Evolutionary conservation across 352 stramenopile species (phyloP).

Genomic region (Pythium vanterpoolii): DNA sequence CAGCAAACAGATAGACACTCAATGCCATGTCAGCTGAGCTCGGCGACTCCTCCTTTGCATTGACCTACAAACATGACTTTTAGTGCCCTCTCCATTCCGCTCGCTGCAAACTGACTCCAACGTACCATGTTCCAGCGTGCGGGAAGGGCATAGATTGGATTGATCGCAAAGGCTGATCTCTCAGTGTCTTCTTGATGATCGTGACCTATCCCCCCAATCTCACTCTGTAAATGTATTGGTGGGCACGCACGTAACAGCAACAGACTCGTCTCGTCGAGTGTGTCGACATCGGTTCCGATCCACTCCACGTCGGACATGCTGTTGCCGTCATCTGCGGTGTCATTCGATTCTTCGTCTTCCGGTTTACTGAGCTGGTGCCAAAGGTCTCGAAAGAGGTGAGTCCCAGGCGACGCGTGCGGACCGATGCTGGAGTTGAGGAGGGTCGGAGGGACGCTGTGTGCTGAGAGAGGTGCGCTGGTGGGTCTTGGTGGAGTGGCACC

Average conservation of each 20-base stretch:
- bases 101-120: neutral
- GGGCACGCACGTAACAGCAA: slow-evolving; percentile 52
- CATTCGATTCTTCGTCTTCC: slow-evolving; percentile 43
- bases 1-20: slow-evolving; percentile 44
- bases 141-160: slow-evolving; percentile 13
- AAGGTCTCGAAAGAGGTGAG: slow-evolving; percentile 68
- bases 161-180: neutral
- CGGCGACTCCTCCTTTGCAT: neutral
- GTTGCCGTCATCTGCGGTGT: slow-evolving; percentile 19
- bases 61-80: neutral
- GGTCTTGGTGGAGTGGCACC: neutral
- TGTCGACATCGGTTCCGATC: slow-evolving; percentile 30
- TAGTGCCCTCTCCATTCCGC: neutral
- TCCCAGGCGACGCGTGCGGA: slow-evolving; percentile 8
- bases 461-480: neutral
- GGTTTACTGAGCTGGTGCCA: slow-evolving; percentile 76
- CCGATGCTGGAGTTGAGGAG: slow-evolving; percentile 1
- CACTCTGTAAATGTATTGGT: slow-evolving; percentile 35
- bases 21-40: neutral
- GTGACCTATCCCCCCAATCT: neutral
- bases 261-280: slow-evolving; percentile 59
- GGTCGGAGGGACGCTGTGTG: slow-evolving; percentile 5
- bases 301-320: slow-evolving; percentile 46
- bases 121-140: slow-evolving; percentile 5
- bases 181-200: neutral